These are phyloP conservation scores for Fistulinella prunicolor DNA, from an alignment of 768 basidiomycete species.

Conservation along the genomic window DNA sequence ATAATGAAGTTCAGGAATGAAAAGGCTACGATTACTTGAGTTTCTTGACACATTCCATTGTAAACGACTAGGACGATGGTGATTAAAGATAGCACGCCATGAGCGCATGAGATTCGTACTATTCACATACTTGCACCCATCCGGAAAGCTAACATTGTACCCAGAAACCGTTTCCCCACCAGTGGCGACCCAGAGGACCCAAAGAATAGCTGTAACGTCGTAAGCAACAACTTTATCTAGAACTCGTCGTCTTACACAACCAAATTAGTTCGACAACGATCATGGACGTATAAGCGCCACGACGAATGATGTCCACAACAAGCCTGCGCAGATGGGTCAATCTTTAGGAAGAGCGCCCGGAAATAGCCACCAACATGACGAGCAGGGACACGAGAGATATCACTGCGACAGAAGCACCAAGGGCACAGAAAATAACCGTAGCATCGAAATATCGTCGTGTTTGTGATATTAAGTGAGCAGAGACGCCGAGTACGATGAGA, in stretches of 20 bases:
- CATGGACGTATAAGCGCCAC: slow-evolving; percentile 39
- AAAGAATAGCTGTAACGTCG: slow-evolving; percentile 28
- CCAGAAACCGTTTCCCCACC: slow-evolving; percentile 27
- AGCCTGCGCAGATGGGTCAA: slow-evolving; percentile 25
- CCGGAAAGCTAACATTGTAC: slow-evolving; percentile 2
- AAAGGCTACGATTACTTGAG: slow-evolving; percentile 34
- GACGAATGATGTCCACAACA: slow-evolving; percentile 33
- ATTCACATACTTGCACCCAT: slow-evolving; percentile 7
- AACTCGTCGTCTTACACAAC: slow-evolving; percentile 30
- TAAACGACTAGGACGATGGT: slow-evolving; percentile 5
- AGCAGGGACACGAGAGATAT: slow-evolving; percentile 31
- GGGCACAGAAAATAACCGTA: slow-evolving; percentile 22
- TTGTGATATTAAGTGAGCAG: slow-evolving; percentile 26
- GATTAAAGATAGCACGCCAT: background rate
- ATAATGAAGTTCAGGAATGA: slow-evolving; percentile 37
- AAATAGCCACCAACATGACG: slow-evolving; percentile 21
- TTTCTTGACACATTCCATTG: slow-evolving; percentile 26
- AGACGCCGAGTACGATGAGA: slow-evolving; percentile 30
- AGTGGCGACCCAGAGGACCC: slow-evolving; percentile 40
- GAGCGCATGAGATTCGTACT: slow-evolving; percentile 3
- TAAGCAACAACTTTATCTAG: background rate
- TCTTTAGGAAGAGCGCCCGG: background rate
- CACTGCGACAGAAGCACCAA: slow-evolving; percentile 28
- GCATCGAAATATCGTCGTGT: slow-evolving; percentile 3
- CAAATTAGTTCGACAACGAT: slow-evolving; percentile 36